Evolutionary conservation across 2,329 filamentous ascomycete genomes (phyloP).

Genomic region (Penicillium sp.): DNA sequence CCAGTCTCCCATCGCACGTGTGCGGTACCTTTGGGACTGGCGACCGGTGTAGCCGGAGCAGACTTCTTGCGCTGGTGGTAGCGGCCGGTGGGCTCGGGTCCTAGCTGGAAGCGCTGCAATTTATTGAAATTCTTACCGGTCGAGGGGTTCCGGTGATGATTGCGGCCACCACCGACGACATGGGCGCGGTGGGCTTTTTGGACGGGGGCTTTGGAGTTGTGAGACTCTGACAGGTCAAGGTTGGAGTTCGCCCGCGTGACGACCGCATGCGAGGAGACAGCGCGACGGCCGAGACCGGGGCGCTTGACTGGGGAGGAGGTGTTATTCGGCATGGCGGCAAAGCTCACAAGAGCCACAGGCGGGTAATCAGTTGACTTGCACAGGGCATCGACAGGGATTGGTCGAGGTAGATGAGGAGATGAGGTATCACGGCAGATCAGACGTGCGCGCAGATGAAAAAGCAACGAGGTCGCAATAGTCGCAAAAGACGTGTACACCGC

Average conservation of each 20-base stretch:
- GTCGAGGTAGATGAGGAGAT: slow-evolving; percentile 18
- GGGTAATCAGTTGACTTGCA: slow-evolving; percentile 20
- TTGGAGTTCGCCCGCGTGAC: slow-evolving; percentile 36
- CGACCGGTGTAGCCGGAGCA: slow-evolving; percentile 43
- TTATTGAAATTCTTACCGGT: slow-evolving; percentile 46
- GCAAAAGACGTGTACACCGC: slow-evolving; percentile 15
- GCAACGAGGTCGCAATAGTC: slow-evolving; percentile 19
- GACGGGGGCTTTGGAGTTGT: slow-evolving; percentile 30
- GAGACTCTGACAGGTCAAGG: slow-evolving; percentile 31
- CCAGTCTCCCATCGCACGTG: slow-evolving; percentile 43
- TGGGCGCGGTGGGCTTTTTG: slow-evolving; percentile 43
- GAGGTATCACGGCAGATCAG: slow-evolving; percentile 23
- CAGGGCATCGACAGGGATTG: slow-evolving; percentile 27
- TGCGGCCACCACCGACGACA: slow-evolving; percentile 41
- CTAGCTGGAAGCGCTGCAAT: slow-evolving; percentile 38
- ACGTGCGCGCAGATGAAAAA: slow-evolving; percentile 26
- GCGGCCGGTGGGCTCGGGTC: slow-evolving; percentile 30
- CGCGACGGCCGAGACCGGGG: slow-evolving; percentile 40
- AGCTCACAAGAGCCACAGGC: slow-evolving; percentile 15
- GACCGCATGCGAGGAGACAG: slow-evolving; percentile 41
- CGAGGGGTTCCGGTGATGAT: slow-evolving; percentile 44
- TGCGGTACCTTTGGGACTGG: slow-evolving; percentile 38
- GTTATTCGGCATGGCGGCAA: slow-evolving; percentile 28
- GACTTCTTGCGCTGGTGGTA: slow-evolving; percentile 49
- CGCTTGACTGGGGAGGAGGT: slow-evolving; percentile 41